phyloP scores from a whole-genome alignment of 2,329 filamentous ascomycete genomes.

The Claviceps fusiformis region DNA sequence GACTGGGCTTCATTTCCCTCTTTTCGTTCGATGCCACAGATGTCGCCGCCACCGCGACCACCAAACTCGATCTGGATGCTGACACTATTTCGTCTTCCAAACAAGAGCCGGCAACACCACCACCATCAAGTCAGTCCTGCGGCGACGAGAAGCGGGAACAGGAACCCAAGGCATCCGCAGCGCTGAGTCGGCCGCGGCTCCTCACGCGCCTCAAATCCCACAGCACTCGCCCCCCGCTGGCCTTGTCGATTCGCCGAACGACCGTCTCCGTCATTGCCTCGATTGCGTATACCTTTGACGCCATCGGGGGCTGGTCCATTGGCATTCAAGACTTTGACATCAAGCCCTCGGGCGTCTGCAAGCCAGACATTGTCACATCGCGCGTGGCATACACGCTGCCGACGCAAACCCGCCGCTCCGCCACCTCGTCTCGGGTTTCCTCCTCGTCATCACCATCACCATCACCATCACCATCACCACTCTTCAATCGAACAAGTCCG shows the following conservation, averaged over 20 bases:
- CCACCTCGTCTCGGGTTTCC: conserved; percentile 5
- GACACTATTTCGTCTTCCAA: background rate
- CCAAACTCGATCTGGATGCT: background rate
- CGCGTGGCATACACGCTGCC: conserved; percentile 24
- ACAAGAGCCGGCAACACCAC: background rate
- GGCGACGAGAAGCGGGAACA: background rate
- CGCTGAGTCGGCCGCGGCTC: conserved; percentile 26
- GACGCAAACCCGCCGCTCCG: conserved; percentile 13
- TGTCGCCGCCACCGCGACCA: background rate
- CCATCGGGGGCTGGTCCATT: conserved; percentile 70
- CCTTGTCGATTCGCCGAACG: conserved; percentile 65
- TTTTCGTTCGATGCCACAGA: conserved; percentile 45
- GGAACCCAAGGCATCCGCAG: background rate
- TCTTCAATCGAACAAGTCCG: background rate
- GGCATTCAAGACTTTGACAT: conserved; percentile 84
- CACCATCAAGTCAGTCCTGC: background rate
- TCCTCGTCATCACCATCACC: background rate
- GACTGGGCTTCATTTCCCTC: conserved; percentile 58
- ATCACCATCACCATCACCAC: conserved; percentile 1
- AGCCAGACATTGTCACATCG: conserved; percentile 18
- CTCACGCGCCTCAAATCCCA: conserved; percentile 71
- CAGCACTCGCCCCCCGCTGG: conserved; percentile 63
- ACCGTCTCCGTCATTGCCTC: conserved; percentile 57
- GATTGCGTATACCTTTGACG: conserved; percentile 74
- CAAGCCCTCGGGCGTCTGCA: conserved; percentile 15